Conservation (phyloP, 257 asterid species). For the Coffea eugenioides region DNA sequence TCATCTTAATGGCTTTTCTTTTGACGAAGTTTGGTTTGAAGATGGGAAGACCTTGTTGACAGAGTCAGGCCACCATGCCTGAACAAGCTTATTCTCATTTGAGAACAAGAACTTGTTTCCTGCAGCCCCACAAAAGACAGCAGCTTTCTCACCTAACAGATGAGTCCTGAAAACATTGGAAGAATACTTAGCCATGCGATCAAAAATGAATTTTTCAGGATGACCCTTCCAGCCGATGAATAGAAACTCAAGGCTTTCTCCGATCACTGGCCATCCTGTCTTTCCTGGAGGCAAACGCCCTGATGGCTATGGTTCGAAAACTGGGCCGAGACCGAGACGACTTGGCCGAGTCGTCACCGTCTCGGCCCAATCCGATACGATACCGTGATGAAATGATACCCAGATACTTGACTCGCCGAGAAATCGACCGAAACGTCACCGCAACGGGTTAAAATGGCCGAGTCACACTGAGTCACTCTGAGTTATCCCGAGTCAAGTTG, state of each 20-base stretch:
- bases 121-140: slow-evolving; percentile 40
- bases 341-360: no score
- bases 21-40: slow-evolving; percentile 42
- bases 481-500: no score
- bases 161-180: slow-evolving; percentile 42
- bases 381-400: no score
- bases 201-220: slow-evolving; percentile 52
- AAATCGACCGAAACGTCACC: no score
- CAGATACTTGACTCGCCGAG: no score
- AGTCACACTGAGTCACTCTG: no score
- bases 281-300: slow-evolving; percentile 42
- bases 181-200: slow-evolving; percentile 40
- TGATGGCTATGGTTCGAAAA: slow-evolving; percentile 10
- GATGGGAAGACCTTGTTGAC: slow-evolving; percentile 49
- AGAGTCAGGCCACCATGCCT: slow-evolving; percentile 59
- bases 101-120: slow-evolving; percentile 53
- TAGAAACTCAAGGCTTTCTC: slow-evolving; percentile 51
- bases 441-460: no score
- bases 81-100: slow-evolving; percentile 54
- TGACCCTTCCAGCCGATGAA: slow-evolving; percentile 55
- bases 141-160: slow-evolving; percentile 37
- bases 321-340: no score
- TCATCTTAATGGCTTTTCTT: slow-evolving; percentile 59
- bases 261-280: slow-evolving; percentile 49
- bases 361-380: no score